A percentile compares a stretch with the other conserved stretches of the same genome.
Evolutionary conservation across 176 grass and related monocot species (phyloP).

Genomic region (Zizania latifolia): DNA sequence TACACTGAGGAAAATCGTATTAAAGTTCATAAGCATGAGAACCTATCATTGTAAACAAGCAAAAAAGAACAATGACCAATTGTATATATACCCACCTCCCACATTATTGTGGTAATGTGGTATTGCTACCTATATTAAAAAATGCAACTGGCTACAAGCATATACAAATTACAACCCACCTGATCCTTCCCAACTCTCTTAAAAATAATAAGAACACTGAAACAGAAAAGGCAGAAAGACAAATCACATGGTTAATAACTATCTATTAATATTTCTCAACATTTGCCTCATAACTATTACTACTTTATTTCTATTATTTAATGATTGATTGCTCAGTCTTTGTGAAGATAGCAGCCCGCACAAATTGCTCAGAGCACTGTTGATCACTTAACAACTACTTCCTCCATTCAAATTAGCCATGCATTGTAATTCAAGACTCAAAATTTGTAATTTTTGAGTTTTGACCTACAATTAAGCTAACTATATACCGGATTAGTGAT

Average conservation of each 20-base stretch:
- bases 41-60: constrained; percentile 33
- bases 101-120: not conserved
- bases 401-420: not conserved
- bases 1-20: constrained; percentile 96
- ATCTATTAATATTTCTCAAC: not conserved
- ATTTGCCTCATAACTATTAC: not conserved
- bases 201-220: not conserved
- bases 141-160: not conserved
- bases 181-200: not conserved
- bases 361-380: not conserved
- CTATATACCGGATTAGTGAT: not conserved
- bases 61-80: constrained; percentile 10
- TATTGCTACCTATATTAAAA: not conserved
- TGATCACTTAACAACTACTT: not conserved
- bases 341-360: not conserved
- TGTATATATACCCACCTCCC: not conserved
- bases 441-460: not conserved
- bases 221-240: not conserved
- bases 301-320: not conserved
- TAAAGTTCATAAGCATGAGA: constrained; percentile 71
- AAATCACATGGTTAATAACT: not conserved
- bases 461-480: not conserved
- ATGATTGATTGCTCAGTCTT: not conserved
- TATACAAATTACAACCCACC: not conserved
- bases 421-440: not conserved